Evolutionary conservation across 805 yeast genomes (phyloP), one percentile per base, ranked within the genome.

Genomic region (Candida qinlingensis): DNA sequence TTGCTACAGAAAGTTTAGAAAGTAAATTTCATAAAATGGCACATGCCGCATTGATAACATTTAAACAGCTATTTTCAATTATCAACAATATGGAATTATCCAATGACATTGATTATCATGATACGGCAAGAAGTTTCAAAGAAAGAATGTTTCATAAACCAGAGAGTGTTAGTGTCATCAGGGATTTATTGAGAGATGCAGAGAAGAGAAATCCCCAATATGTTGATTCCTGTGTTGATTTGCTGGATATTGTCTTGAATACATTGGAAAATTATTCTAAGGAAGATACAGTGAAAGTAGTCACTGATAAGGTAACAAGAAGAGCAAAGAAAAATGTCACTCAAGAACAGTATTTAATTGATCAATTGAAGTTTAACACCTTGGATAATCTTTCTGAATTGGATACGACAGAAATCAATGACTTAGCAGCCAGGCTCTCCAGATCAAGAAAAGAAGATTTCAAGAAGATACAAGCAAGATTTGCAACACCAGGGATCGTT

Each of bases 91-190:
- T 82, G 64, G 70, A 74, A 12, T 56, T 61, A 6, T 64, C 72
- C 4, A 52, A 65, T 2, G 62, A 63, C 2, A 76, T 69, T 3
- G 83, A 79, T 31, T 72, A 73, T 51, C 73, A 72, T 19, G 78
- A 76, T 37, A 65, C 75, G 33, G 72, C 90, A 0, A 79, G 76
- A 31, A 82, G 80, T 26, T 77, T 85, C 49, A 74, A 82, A 19
- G 69, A 87, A 41, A 76, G 82, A 40, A 68, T 92, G n/a, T 89
- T 92, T 57, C 79, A 84, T 49, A 83, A 81, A 45, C 82, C 80
- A 45, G 74, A 70, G 26, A 77, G 80, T 45, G 65, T 88, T 29
- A 80, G 76, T 41, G 60, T 80, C 36, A 60, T 92, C 4, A 71
- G 80, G 3, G 67, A 66, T 13, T 63, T 89, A 33, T 88, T 96